Conservation (phyloP, 805 yeast genomes). For the Saccharomycopsis oosterbeekiorum region DNA sequence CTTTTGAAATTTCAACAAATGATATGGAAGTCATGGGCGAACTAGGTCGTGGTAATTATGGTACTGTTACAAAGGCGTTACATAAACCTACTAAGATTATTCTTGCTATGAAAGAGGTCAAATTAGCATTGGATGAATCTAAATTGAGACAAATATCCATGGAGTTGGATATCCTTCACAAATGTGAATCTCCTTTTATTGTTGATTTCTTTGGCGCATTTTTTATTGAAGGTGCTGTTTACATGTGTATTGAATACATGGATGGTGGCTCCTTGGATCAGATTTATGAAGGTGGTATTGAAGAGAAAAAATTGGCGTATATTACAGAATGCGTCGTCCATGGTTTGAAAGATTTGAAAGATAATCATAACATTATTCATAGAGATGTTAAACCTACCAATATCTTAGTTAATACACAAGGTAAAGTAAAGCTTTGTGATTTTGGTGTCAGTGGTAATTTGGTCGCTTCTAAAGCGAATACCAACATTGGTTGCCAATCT, state of each 20-base stretch:
- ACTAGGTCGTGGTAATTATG: slow-evolving; percentile 92
- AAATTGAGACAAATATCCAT: slow-evolving; percentile 88
- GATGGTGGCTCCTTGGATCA: slow-evolving; percentile 92
- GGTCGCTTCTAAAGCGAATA: slow-evolving; percentile 89
- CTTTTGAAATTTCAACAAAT: slow-evolving; percentile 77
- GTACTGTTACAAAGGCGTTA: slow-evolving; percentile 85
- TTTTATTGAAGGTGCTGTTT: slow-evolving; percentile 94
- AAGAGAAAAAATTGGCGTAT: slow-evolving; percentile 71
- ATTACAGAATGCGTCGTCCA: slow-evolving; percentile 70
- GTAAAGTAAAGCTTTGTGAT: slow-evolving; percentile 88
- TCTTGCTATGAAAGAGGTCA: slow-evolving; percentile 97
- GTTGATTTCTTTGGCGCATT: slow-evolving; percentile 97
- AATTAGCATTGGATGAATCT: slow-evolving; percentile 87
- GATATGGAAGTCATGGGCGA: slow-evolving; percentile 78
- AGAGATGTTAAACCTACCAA: slow-evolving; percentile 97
- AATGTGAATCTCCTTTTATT: slow-evolving; percentile 80
- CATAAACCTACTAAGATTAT: slow-evolving; percentile 86
- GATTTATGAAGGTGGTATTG: slow-evolving; percentile 63
- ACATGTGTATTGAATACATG: slow-evolving; percentile 97
- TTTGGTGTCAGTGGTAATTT: slow-evolving; percentile 94
- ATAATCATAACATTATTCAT: slow-evolving; percentile 84
- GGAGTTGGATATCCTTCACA: slow-evolving; percentile 92
- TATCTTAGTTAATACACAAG: slow-evolving; percentile 69
- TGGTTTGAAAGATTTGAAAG: slow-evolving; percentile 80
- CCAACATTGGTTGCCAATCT: slow-evolving; percentile 95